Conservation (phyloP, 805 yeast species). For the Cyberlindnera xishuangbannaensis region DNA sequence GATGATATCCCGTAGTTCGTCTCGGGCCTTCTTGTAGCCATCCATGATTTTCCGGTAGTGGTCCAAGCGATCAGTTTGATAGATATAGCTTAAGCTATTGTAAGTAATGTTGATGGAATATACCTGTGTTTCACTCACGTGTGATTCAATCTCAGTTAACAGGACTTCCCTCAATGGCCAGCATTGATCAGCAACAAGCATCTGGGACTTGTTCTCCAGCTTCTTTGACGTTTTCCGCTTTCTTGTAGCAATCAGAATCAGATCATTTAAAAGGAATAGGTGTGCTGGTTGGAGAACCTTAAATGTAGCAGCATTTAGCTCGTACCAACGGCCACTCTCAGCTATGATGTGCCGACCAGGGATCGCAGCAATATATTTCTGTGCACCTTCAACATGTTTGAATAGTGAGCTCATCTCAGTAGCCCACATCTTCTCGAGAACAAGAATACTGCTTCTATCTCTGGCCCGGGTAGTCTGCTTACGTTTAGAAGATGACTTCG, state of each 20-base stretch:
- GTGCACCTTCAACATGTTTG: conserved; percentile 88
- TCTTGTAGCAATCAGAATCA: conserved; percentile 66
- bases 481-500: conserved; percentile 13
- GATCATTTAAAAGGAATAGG: conserved; percentile 71
- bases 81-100: conserved; percentile 46
- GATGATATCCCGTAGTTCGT: conserved; percentile 51
- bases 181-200: conserved; percentile 67
- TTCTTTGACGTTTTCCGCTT: conserved; percentile 31
- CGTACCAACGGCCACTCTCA: conserved; percentile 83
- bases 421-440: conserved; percentile 79
- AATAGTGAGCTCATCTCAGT: conserved; percentile 62
- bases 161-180: conserved; percentile 67
- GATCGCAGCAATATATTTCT: conserved; percentile 62
- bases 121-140: conserved; percentile 17
- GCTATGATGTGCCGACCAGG: conserved; percentile 78
- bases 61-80: conserved; percentile 54
- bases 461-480: conserved; percentile 47
- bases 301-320: conserved; percentile 79
- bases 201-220: conserved; percentile 26
- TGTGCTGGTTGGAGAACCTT: conserved; percentile 74
- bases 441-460: conserved; percentile 65
- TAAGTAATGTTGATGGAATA: conserved; percentile 42
- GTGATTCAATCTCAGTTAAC: conserved; percentile 17
- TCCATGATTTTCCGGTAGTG: conserved; percentile 50
- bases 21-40: conserved; percentile 55